phyloP scores from a whole-genome alignment of 202 grass and related monocot genomes.

The Bolboschoenoplectus hybrid region DNA sequence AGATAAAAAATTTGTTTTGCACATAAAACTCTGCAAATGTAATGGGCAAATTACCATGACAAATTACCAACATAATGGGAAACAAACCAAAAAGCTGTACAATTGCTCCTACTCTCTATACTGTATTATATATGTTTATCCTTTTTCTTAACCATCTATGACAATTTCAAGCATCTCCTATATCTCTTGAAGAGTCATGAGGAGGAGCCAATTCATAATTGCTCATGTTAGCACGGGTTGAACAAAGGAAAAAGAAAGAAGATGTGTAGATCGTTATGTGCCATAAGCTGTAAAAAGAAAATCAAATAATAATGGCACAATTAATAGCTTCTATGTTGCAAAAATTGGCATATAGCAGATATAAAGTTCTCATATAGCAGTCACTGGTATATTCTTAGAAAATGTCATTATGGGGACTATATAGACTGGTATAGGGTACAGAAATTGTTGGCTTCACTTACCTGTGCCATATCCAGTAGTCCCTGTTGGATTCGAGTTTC shows the following conservation, averaged over 20 bases:
- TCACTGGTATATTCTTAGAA: background rate
- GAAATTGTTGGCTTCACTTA: conserved; percentile 37
- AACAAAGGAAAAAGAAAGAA: conserved; percentile 95
- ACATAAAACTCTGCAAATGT: background rate
- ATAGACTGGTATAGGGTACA: background rate
- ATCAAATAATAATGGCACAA: conserved; percentile 10
- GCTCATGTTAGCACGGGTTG: conserved; percentile 47
- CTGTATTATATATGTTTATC: conserved; percentile 19
- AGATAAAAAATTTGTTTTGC: background rate
- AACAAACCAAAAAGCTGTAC: background rate
- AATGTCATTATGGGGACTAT: background rate
- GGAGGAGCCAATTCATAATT: conserved; percentile 75
- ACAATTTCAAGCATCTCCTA: conserved; percentile 45
- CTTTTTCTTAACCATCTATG: conserved; percentile 5
- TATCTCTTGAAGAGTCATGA: conserved; percentile 60
- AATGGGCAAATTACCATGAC: background rate
- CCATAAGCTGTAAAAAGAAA: conserved; percentile 70
- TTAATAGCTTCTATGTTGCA: background rate
- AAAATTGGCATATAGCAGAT: background rate
- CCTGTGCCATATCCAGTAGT: conserved; percentile 99
- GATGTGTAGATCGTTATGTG: conserved; percentile 97
- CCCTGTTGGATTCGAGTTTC: conserved; percentile 85
- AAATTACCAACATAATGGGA: background rate
- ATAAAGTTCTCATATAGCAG: background rate
- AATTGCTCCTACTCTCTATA: conserved; percentile 22